Evolutionary conservation across 306 rosid genomes (phyloP), one percentile per base, ranked within the genome.

Genomic region (Vigna unguiculata): DNA sequence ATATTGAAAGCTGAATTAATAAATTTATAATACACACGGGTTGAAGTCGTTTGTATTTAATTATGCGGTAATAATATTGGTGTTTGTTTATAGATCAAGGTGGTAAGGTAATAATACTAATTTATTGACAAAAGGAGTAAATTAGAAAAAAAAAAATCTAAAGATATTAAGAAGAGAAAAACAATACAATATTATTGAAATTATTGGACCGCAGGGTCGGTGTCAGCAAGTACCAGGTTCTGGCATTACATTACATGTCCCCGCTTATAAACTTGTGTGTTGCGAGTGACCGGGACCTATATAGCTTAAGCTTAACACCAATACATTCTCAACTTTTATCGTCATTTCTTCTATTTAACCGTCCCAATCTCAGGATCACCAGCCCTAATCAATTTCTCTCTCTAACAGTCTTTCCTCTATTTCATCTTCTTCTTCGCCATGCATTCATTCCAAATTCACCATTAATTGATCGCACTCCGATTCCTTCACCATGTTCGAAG

Each of bases 401-500:
- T 20, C 32, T 40, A 40, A 9, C 2, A 2, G 3, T 40, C 46
- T 69, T 32, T 54, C 28, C 68, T 84, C 84, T 63, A 16, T 76
- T 68, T 28, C 47, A 9, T 63, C 74, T 70, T 41, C 68, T 1
- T 62, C 32, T 11, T 17, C 57, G 24, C 2, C 77, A 62, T 74
- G 82, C 72, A 74, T 84, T 85, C n/a, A 67, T 48, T n/a, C 60
- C 70, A 15, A 6, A 78, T 45, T 36, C 49, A 41, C 4, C 38
- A 51, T 71, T 53, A 20, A 20, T 20, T 85, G 80, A 80, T 83
- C 82, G 72, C 66, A 14, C 79, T 84, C 71, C 83, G 72, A 78
- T 72, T 72, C 81, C 83, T 32, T 87, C 87, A 86, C 72, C 88
- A 95, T 95, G 99, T 95, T 95, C 76, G 99, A 95, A 85, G 93